Percentiles rank a stretch among this genome's conserved stretches.
These are phyloP conservation scores for Aspergillus sp. DNA, from an alignment of 2,329 filamentous ascomycete genomes.

Conservation along the genomic window DNA sequence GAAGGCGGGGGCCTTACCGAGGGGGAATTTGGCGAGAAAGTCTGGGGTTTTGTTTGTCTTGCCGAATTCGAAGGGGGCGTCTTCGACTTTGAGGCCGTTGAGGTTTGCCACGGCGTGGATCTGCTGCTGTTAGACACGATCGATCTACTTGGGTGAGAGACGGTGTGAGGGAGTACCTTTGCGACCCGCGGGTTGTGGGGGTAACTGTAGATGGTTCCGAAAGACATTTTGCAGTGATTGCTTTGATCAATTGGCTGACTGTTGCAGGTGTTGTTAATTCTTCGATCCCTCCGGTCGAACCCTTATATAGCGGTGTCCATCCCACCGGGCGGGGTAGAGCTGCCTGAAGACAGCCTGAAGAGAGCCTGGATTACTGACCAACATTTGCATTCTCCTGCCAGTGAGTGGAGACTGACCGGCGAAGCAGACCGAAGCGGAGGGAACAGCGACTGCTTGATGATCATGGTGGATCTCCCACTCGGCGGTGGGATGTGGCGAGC, in stretches of 20 bases:
- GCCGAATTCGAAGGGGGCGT: constrained; percentile 42
- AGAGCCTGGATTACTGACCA: neutral
- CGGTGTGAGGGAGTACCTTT: constrained; percentile 12
- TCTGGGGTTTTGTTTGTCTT: constrained; percentile 47
- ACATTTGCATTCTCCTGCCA: too few relatives aligned
- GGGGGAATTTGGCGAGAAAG: constrained; percentile 52
- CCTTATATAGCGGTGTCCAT: neutral
- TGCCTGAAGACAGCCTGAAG: too few relatives aligned
- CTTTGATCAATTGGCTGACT: too few relatives aligned
- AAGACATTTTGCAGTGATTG: constrained; percentile 11
- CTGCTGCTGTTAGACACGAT: constrained; percentile 1
- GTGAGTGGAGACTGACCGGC: too few relatives aligned
- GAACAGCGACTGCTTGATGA: too few relatives aligned
- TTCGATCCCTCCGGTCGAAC: neutral
- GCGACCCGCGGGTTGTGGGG: constrained; percentile 22
- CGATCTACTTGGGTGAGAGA: too few relatives aligned
- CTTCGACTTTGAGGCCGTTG: constrained; percentile 33
- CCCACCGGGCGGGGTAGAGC: neutral
- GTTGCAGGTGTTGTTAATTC: too few relatives aligned
- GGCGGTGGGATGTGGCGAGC: too few relatives aligned
- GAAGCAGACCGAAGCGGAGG: too few relatives aligned
- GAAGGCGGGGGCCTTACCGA: constrained; percentile 54
- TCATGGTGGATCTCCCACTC: too few relatives aligned
- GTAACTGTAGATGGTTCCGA: constrained; percentile 22
- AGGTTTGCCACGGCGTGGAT: constrained; percentile 34